Evolutionary conservation across 768 basidiomycete genomes (phyloP).

Genomic region (Trametes maxima): DNA sequence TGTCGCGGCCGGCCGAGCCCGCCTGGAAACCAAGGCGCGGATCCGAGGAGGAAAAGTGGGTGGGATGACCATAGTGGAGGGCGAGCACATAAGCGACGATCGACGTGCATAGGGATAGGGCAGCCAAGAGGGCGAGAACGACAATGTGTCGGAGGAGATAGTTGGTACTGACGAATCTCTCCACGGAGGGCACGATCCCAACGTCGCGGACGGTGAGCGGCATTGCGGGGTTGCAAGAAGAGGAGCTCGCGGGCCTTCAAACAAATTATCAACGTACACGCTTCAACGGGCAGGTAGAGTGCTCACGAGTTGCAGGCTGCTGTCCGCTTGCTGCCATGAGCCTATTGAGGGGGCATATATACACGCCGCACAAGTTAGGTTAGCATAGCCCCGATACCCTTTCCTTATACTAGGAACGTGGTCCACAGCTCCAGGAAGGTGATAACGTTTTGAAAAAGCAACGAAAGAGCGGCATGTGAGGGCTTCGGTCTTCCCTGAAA

Average conservation of each 20-base stretch:
- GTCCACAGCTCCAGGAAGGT: too few relatives aligned
- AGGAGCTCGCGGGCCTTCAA: neutral
- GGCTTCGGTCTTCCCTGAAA: too few relatives aligned
- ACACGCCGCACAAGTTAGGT: too few relatives aligned
- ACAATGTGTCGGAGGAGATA: conserved; percentile 19
- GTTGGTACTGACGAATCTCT: conserved; percentile 22
- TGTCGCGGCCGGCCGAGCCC: conserved; percentile 11
- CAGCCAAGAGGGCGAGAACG: conserved; percentile 10
- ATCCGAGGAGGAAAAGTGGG: conserved; percentile 18
- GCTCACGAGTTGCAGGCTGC: neutral
- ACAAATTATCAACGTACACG: neutral
- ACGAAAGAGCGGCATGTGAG: too few relatives aligned
- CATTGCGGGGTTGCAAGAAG: neutral
- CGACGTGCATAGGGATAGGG: conserved; percentile 7
- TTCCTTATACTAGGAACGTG: too few relatives aligned
- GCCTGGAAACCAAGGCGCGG: conserved; percentile 16
- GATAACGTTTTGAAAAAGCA: too few relatives aligned
- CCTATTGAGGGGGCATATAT: too few relatives aligned
- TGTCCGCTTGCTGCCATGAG: too few relatives aligned
- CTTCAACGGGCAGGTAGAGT: neutral
- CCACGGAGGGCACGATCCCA: conserved; percentile 20
- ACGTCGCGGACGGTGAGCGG: conserved; percentile 11
- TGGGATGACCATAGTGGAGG: conserved; percentile 17
- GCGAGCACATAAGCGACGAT: conserved; percentile 3
- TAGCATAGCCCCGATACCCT: too few relatives aligned